Evolutionary conservation across 2,329 filamentous ascomycete genomes (phyloP).

Genomic region (Sporothrix schenckii): DNA sequence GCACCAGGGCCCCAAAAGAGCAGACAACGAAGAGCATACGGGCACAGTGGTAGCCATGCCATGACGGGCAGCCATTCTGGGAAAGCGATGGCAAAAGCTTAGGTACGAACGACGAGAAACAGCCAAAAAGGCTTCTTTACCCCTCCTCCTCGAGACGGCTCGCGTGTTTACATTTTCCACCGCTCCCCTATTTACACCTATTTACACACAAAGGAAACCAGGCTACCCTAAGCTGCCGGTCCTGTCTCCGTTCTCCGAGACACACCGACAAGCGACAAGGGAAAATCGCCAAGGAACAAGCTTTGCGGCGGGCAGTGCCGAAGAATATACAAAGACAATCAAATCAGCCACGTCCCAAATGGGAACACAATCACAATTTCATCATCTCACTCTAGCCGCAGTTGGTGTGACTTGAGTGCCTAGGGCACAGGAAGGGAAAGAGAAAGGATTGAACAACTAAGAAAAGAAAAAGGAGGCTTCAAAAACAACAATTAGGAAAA

Average conservation of each 20-base stretch:
- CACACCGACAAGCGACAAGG: constrained; percentile 8
- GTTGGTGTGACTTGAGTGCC: constrained; percentile 2
- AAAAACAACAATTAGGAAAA: neutral
- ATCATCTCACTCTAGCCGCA: constrained; percentile 21
- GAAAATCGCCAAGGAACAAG: neutral
- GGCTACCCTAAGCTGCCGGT: neutral
- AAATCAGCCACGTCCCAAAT: neutral
- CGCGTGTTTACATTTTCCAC: too few relatives aligned
- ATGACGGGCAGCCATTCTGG: neutral
- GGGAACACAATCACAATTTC: constrained; percentile 14
- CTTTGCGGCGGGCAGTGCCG: neutral
- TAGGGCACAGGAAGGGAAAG: neutral
- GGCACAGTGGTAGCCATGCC: neutral
- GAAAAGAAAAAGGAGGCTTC: neutral
- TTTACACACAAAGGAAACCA: neutral
- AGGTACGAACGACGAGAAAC: neutral
- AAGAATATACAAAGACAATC: neutral
- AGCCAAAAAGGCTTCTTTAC: neutral
- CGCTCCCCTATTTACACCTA: too few relatives aligned
- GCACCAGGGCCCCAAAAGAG: neutral
- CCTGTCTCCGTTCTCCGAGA: constrained; percentile 12
- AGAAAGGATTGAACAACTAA: neutral
- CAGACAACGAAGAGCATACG: neutral
- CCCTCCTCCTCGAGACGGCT: too few relatives aligned
- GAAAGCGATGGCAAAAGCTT: constrained; percentile 19